Evolutionary conservation across 2,329 filamentous ascomycete genomes (phyloP).

Genomic region (Curvularia sp.): DNA sequence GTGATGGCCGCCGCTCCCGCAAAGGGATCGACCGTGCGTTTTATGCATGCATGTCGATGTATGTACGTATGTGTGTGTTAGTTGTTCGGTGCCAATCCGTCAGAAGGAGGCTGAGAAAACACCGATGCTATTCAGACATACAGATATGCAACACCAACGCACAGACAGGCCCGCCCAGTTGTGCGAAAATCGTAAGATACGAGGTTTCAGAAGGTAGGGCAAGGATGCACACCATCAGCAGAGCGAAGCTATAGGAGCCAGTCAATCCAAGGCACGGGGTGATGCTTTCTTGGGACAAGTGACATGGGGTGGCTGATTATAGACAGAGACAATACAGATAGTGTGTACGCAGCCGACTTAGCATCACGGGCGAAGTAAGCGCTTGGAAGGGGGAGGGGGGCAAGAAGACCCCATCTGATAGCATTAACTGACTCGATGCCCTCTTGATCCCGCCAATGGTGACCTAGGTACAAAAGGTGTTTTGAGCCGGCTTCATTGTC

Average conservation of each 20-base stretch:
- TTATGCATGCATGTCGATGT: slow-evolving; percentile 1
- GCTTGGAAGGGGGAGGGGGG: slow-evolving; percentile 9
- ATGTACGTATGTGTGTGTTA: slow-evolving; percentile 5
- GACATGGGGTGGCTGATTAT: neutral
- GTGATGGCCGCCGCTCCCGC: too few species aligned
- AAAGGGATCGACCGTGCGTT: neutral
- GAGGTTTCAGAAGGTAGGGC: neutral
- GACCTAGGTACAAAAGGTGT: slow-evolving; percentile 12
- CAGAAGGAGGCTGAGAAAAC: neutral
- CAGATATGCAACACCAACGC: slow-evolving; percentile 1
- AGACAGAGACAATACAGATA: neutral
- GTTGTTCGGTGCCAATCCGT: neutral
- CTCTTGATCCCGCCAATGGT: slow-evolving; percentile 17
- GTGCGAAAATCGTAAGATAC: neutral
- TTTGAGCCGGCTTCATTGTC: slow-evolving; percentile 9
- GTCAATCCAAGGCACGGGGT: neutral
- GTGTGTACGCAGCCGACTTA: neutral
- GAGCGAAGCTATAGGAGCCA: neutral
- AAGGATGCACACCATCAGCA: neutral
- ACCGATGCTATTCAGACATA: neutral
- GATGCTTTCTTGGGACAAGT: neutral
- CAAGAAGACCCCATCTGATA: slow-evolving; percentile 14
- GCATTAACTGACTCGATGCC: slow-evolving; percentile 16
- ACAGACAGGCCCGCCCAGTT: neutral
- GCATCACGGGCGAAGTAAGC: slow-evolving; percentile 22